Evolutionary conservation across 345 rosid genomes (phyloP), one percentile per base, ranked within the genome.

Genomic region (Rhodamnia argentea): DNA sequence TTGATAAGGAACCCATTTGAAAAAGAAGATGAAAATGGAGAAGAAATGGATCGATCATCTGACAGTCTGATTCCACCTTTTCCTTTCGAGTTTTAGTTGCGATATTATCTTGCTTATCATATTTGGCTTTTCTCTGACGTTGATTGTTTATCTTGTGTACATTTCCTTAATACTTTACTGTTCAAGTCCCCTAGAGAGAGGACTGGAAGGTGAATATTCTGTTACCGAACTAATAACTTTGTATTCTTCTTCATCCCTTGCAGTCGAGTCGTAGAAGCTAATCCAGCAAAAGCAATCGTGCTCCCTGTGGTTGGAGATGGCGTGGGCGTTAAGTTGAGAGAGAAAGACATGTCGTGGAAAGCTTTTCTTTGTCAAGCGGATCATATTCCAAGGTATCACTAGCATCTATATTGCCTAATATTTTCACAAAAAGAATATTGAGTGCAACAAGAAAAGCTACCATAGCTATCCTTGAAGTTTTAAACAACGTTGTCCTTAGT

Each of bases 181-280:
- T 62, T 29, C 22, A 1, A 29, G 2, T 70, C 75, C 75, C 75
- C 42, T 70, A 62, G 23, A 7, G 78, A 70, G 75, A 29, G 75
- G 37, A 1, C 42, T 62, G 40, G 75, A 62, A 29, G 75, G 75
- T 0, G 22, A 18, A 29, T 15, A 29, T 29, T 62, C 75, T 62
- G 75, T 7, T 29, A 62, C 1, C 5, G 5, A n/a, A 3, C 23
- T 51, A 70, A 51, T 26, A 2, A 50, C 2, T 7, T 7, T 27
- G 32, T 27, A 56, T 57, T 82, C 7, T 82, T 82, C 50, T 62
- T 37, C 50, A 81, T 60, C 29, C 58, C 51, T 22, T 91, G 86
- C 92, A 97, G 99, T 86, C 96, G 96, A 86, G 97, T 97, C 86
- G 90, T 90, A 59, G 97, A 95, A 88, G 99, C 99, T 89, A 89